Percentiles rank a stretch among this genome's conserved stretches.
Evolutionary conservation across 495 filamentous ascomycete species (phyloP).

Genomic region (Tuber melanosporum): DNA sequence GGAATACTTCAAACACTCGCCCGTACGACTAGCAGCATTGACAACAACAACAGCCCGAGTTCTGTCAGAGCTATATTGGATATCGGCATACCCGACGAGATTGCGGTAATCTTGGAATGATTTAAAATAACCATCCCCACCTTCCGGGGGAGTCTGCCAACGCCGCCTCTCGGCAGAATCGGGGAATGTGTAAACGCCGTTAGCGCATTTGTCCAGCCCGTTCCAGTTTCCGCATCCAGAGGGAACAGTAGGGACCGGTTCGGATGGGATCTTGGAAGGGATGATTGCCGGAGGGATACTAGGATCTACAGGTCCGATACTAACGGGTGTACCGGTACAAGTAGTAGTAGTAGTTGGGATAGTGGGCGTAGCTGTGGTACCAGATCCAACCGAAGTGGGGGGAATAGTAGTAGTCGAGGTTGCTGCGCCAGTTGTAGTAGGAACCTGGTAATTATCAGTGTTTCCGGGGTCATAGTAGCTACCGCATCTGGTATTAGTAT

Average conservation of each 20-base stretch:
- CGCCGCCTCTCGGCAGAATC: conserved; percentile 36
- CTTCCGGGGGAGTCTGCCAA: conserved; percentile 43
- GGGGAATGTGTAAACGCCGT: conserved; percentile 25
- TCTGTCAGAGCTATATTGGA: conserved; percentile 40
- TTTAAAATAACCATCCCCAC: conserved; percentile 21
- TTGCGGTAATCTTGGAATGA: conserved; percentile 38
- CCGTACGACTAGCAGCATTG: conserved; percentile 41
- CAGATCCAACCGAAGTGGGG: not conserved
- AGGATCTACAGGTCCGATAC: conserved; percentile 20
- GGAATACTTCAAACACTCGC: conserved; percentile 33
- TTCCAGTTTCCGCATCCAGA: conserved; percentile 40
- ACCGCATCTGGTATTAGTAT: conserved; percentile 3
- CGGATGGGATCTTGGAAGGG: conserved; percentile 24
- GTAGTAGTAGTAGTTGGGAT: conserved; percentile 14
- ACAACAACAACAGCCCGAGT: conserved; percentile 39
- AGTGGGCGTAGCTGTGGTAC: not conserved
- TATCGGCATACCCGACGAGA: conserved; percentile 42
- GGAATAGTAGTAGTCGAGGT: conserved; percentile 2
- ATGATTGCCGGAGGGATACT: conserved; percentile 35
- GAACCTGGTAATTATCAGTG: conserved; percentile 30
- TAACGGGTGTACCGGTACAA: not conserved
- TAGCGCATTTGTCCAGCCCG: conserved; percentile 35
- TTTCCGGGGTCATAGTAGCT: conserved; percentile 42
- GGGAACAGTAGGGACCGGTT: conserved; percentile 30
- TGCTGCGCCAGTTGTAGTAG: conserved; percentile 6